phyloP scores from a whole-genome alignment of 2,329 filamentous ascomycete species.

The Diaporthe batatas region DNA sequence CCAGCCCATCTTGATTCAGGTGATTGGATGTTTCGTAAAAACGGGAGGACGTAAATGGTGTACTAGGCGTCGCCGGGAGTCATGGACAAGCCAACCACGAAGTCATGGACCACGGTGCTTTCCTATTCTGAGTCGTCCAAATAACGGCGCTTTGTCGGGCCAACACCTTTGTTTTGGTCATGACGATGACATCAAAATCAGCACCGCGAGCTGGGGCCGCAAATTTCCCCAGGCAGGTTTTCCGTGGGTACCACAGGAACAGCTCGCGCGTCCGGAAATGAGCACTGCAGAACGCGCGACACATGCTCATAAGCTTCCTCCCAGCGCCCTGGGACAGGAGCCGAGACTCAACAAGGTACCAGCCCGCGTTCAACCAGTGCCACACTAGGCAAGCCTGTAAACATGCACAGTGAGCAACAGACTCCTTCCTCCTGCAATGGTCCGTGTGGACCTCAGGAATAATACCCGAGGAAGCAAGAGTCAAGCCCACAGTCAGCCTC shows the following conservation, averaged over 20 bases:
- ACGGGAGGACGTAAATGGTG: constrained; percentile 14
- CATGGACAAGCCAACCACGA: constrained; percentile 19
- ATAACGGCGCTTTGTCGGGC: constrained; percentile 28
- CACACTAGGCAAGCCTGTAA: constrained; percentile 15
- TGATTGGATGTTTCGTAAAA: constrained; percentile 25
- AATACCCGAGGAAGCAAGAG: constrained; percentile 37
- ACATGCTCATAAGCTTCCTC: constrained; percentile 19
- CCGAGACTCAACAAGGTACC: constrained; percentile 31
- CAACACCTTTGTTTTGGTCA: constrained; percentile 33
- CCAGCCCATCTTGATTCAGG: constrained; percentile 20
- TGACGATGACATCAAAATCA: constrained; percentile 39
- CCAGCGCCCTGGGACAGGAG: background rate
- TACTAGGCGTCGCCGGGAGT: constrained; percentile 5
- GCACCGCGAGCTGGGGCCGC: constrained; percentile 29
- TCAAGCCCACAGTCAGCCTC: constrained; percentile 38
- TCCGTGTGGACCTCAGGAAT: constrained; percentile 34
- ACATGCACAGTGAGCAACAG: constrained; percentile 23
- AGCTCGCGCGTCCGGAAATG: constrained; percentile 38
- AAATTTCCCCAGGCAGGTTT: constrained; percentile 40
- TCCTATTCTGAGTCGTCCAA: constrained; percentile 10
- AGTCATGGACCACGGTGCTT: constrained; percentile 31
- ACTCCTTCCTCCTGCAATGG: constrained; percentile 11
- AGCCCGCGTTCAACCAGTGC: constrained; percentile 14
- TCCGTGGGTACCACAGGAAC: constrained; percentile 25
- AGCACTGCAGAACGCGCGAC: constrained; percentile 34